phyloP scores from a whole-genome alignment of 768 basidiomycete species.

The Saitozyma sp. region DNA sequence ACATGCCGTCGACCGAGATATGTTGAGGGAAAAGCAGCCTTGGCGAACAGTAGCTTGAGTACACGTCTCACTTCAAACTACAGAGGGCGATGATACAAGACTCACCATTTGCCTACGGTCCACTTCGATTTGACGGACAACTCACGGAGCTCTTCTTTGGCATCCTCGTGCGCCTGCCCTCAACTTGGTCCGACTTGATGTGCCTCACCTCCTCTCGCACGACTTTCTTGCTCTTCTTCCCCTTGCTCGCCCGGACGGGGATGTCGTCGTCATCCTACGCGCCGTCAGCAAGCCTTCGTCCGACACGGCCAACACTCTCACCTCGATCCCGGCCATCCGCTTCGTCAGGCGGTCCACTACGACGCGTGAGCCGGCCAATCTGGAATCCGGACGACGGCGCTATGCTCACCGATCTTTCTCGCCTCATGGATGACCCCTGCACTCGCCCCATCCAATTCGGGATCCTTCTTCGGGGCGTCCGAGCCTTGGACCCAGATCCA shows the following conservation, averaged over 20 bases:
- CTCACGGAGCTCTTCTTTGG: conserved; percentile 10
- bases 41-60: background rate
- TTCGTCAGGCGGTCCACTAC: conserved; percentile 15
- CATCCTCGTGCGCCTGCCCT: conserved; percentile 19
- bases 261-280: conserved; percentile 16
- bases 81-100: background rate
- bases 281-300: background rate
- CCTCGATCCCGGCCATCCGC: conserved; percentile 19
- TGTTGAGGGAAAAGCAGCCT: conserved; percentile 25
- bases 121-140: conserved; percentile 14
- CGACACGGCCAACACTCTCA: background rate
- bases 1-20: conserved; percentile 20
- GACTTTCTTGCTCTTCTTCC: conserved; percentile 21
- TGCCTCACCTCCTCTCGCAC: conserved; percentile 25
- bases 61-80: background rate
- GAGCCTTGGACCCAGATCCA: conserved; percentile 26
- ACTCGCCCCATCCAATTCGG: conserved; percentile 6
- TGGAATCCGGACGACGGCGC: too few species aligned
- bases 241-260: conserved; percentile 19
- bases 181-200: background rate
- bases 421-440: conserved; percentile 14
- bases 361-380: conserved; percentile 1
- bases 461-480: conserved; percentile 12
- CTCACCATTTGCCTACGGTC: conserved; percentile 34
- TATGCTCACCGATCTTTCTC: conserved; percentile 8